Conservation (phyloP, 768 basidiomycete species). For the Pulveroboletus sp. region DNA sequence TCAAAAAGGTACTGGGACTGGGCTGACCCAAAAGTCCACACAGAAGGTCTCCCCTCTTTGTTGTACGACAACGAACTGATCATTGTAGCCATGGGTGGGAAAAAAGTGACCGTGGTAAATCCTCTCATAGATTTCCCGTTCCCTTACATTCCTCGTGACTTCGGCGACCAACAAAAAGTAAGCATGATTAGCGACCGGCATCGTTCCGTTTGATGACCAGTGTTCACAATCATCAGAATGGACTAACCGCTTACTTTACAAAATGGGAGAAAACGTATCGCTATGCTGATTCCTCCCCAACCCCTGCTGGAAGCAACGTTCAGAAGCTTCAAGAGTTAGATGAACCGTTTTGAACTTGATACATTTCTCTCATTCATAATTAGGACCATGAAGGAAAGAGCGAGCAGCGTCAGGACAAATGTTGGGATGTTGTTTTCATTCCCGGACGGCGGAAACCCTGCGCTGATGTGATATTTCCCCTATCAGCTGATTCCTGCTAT, state of each 20-base stretch:
- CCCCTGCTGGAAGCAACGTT: conserved; percentile 11
- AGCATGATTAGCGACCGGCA: neutral
- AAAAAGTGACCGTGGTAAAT: conserved; percentile 11
- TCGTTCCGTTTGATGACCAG: neutral
- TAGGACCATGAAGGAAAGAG: conserved; percentile 17
- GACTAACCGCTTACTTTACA: conserved; percentile 14
- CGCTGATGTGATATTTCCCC: conserved; percentile 7
- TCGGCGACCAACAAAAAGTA: conserved; percentile 11
- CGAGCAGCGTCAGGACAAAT: conserved; percentile 8
- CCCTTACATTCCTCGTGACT: conserved; percentile 18
- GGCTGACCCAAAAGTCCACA: conserved; percentile 18
- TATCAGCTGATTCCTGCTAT: neutral
- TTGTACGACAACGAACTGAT: conserved; percentile 14
- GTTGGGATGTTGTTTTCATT: conserved; percentile 20
- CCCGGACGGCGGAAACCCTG: conserved; percentile 11
- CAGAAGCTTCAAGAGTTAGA: conserved; percentile 14
- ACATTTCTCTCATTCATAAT: neutral
- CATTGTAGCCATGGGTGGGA: conserved; percentile 4
- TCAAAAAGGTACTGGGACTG: conserved; percentile 27
- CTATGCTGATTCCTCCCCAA: conserved; percentile 10
- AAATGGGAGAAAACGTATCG: conserved; percentile 20
- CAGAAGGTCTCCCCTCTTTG: conserved; percentile 20
- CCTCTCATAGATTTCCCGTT: conserved; percentile 15
- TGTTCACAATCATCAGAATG: conserved; percentile 1
- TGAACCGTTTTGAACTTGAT: neutral